phyloP scores from a whole-genome alignment of 2,329 filamentous ascomycete genomes.

The Amylocarpus encephaloides region DNA sequence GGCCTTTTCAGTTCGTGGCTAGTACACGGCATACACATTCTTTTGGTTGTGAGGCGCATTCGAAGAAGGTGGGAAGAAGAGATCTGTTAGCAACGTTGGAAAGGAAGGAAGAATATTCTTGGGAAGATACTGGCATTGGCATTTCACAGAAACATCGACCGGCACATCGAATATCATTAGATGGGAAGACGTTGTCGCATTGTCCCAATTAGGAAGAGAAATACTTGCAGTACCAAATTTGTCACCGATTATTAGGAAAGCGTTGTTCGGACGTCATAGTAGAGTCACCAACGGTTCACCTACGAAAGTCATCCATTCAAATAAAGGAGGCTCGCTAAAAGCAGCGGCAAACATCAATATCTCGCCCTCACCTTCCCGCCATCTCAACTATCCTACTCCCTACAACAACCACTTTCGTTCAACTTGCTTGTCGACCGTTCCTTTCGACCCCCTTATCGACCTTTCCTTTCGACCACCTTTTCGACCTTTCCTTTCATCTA shows the following conservation, averaged over 20 bases:
- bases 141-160: not conserved
- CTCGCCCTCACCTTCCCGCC: not conserved
- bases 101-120: not conserved
- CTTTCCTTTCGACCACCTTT: not conserved
- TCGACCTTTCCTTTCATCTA: not conserved
- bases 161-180: not conserved
- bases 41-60: slow-evolving; percentile 10
- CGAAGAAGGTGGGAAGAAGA: not conserved
- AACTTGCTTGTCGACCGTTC: not conserved
- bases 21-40: slow-evolving; percentile 17
- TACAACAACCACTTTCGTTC: slow-evolving; percentile 7
- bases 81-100: not conserved
- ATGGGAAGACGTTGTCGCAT: not conserved
- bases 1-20: slow-evolving; percentile 10
- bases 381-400: not conserved
- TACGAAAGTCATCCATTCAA: too few relatives aligned
- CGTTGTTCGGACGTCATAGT: not conserved
- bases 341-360: not conserved
- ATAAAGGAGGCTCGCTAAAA: not conserved
- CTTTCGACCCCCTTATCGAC: not conserved
- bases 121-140: too few relatives aligned
- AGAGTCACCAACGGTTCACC: not conserved
- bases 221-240: not conserved
- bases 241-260: too few relatives aligned
- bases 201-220: not conserved